Conservation (phyloP, 441 rosid species). For the Biscutella auriculata region DNA sequence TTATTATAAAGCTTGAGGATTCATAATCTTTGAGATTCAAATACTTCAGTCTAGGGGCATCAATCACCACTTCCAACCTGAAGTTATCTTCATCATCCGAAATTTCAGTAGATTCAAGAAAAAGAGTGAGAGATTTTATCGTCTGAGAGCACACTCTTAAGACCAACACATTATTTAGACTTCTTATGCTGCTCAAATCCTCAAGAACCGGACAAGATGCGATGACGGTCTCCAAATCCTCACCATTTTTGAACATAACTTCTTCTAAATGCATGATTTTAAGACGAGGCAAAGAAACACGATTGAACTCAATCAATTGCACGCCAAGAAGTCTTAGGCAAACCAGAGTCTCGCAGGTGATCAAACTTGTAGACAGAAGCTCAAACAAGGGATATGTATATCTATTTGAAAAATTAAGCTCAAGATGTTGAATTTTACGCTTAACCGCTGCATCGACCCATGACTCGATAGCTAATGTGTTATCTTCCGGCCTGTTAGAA, state of each 20-base stretch:
- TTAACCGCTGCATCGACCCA: not conserved
- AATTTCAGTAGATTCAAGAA: too few species aligned
- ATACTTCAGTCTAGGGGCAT: not conserved
- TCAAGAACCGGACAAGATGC: not conserved
- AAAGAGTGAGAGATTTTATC: not conserved
- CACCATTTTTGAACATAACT: not conserved
- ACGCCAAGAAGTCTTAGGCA: not conserved
- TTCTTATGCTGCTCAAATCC: not conserved
- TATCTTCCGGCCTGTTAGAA: not conserved
- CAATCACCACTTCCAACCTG: not conserved
- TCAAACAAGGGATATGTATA: not conserved
- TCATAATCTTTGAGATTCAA: not conserved
- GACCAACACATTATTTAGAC: not conserved
- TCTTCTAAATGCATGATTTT: not conserved
- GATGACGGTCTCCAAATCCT: not conserved
- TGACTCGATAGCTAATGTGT: not conserved
- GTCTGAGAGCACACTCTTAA: not conserved
- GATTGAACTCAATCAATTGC: not conserved
- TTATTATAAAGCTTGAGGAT: not conserved
- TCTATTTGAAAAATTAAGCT: not conserved
- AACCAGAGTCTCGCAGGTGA: not conserved
- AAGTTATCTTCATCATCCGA: too few species aligned
- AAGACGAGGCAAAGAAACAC: not conserved
- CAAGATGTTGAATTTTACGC: not conserved
- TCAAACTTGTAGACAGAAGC: not conserved